These are phyloP conservation scores for Fusarium dlaminii DNA, from an alignment of 2,329 filamentous ascomycete species.

Conservation along the genomic window DNA sequence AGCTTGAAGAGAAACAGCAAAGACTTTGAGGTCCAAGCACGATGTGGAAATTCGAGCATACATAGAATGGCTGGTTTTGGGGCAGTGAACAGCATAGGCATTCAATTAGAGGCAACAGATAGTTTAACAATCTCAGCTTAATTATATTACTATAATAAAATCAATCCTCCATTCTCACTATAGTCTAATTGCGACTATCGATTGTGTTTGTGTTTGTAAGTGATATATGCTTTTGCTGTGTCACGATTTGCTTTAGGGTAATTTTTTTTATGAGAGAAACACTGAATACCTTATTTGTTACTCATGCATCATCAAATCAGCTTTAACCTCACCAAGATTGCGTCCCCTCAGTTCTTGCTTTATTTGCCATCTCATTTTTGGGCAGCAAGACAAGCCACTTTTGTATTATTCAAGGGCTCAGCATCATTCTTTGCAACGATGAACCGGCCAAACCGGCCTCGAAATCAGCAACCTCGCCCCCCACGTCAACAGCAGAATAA, in stretches of 20 bases:
- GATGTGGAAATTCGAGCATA: background rate
- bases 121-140: background rate
- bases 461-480: constrained; percentile 46
- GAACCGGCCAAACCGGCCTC: constrained; percentile 47
- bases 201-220: too few species aligned
- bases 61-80: background rate
- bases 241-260: constrained; percentile 9
- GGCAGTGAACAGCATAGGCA: background rate
- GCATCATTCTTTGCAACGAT: constrained; percentile 27
- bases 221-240: background rate
- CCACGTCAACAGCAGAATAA: constrained; percentile 36
- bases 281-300: background rate
- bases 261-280: background rate
- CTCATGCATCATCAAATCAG: constrained; percentile 12
- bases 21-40: too few species aligned
- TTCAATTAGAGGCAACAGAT: too few species aligned
- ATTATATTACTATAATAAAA: background rate
- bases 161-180: background rate
- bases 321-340: background rate
- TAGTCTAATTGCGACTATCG: background rate
- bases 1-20: constrained; percentile 9
- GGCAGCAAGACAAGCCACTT: background rate
- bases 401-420: background rate
- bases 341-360: background rate
- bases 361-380: too few species aligned